These are phyloP conservation scores for Botrytis pseudocinerea DNA, from an alignment of 2,329 filamentous ascomycete genomes.

Conservation along the genomic window DNA sequence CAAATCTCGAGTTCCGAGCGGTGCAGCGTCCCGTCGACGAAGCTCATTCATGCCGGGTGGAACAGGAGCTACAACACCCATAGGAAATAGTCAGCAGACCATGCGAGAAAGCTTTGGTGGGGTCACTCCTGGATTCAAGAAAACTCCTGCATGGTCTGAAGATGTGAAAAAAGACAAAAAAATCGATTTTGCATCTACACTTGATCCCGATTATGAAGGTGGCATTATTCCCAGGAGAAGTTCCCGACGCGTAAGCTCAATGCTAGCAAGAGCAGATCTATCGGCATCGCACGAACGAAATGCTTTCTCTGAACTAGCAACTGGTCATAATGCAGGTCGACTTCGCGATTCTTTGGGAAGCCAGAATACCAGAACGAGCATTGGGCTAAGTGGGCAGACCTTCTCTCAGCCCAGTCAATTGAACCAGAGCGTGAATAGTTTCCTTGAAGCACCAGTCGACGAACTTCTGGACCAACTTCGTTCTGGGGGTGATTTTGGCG, in stretches of 20 bases:
- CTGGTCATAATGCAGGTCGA: constrained; percentile 42
- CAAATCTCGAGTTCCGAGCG: constrained; percentile 35
- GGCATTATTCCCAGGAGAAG: constrained; percentile 56
- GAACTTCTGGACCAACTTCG: constrained; percentile 68
- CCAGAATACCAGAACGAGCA: constrained; percentile 62
- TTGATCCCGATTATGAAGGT: constrained; percentile 67
- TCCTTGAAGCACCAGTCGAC: constrained; percentile 69
- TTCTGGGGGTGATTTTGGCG: constrained; percentile 62
- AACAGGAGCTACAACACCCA: constrained; percentile 76
- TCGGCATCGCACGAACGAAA: constrained; percentile 80
- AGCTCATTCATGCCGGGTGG: constrained; percentile 67
- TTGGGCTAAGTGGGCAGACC: constrained; percentile 34
- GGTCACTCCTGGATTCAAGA: constrained; percentile 27
- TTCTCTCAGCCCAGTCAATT: constrained; percentile 35
- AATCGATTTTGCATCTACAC: constrained; percentile 64
- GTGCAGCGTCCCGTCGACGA: constrained; percentile 50
- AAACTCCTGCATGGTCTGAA: constrained; percentile 30
- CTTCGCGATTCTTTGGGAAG: constrained; percentile 70
- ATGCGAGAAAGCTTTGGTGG: constrained; percentile 75
- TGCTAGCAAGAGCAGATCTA: constrained; percentile 83
- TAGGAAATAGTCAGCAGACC: constrained; percentile 57
- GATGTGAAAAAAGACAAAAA: constrained; percentile 38
- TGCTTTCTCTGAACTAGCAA: constrained; percentile 72
- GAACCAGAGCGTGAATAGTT: constrained; percentile 56
- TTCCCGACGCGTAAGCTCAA: constrained; percentile 82